A percentile compares a stretch with the other conserved stretches of the same genome.
Evolutionary conservation across 1,139 yeast species (phyloP).

Genomic region (Saccharomyces hybrid): DNA sequence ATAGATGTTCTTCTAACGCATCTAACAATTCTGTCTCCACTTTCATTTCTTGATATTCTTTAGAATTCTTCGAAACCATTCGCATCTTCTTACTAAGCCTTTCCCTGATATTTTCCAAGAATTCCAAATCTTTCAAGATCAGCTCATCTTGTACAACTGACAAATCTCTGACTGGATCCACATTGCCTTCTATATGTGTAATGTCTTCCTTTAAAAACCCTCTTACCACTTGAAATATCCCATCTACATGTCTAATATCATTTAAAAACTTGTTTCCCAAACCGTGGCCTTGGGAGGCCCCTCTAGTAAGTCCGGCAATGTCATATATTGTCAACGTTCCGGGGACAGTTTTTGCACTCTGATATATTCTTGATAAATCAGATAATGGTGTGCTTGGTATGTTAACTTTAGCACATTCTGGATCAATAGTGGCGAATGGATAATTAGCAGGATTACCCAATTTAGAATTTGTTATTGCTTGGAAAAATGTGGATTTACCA

Average conservation of each 20-base stretch:
- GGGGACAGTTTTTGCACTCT: constrained; percentile 46
- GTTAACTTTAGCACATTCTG: constrained; percentile 56
- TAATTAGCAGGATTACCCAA: constrained; percentile 74
- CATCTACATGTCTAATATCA: constrained; percentile 68
- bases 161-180: constrained; percentile 62
- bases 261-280: constrained; percentile 66
- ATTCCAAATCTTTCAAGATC: constrained; percentile 64
- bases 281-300: constrained; percentile 72
- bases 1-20: constrained; percentile 42
- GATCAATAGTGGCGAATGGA: constrained; percentile 74
- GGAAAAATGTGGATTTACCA: constrained; percentile 64
- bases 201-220: constrained; percentile 64
- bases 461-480: constrained; percentile 61
- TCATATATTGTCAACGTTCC: constrained; percentile 56
- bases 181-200: constrained; percentile 57
- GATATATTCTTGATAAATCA: constrained; percentile 39
- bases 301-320: constrained; percentile 68
- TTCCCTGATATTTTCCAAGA: constrained; percentile 50
- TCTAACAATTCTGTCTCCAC: constrained; percentile 43
- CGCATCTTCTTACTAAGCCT: constrained; percentile 39
- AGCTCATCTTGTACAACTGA: constrained; percentile 65
- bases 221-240: constrained; percentile 62
- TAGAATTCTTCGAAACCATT: constrained; percentile 33
- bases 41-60: constrained; percentile 34
- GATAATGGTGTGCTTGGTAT: constrained; percentile 50